Base-by-base conservation (phyloP, 805 yeast species). In the Metschnikowia similis region DNA sequence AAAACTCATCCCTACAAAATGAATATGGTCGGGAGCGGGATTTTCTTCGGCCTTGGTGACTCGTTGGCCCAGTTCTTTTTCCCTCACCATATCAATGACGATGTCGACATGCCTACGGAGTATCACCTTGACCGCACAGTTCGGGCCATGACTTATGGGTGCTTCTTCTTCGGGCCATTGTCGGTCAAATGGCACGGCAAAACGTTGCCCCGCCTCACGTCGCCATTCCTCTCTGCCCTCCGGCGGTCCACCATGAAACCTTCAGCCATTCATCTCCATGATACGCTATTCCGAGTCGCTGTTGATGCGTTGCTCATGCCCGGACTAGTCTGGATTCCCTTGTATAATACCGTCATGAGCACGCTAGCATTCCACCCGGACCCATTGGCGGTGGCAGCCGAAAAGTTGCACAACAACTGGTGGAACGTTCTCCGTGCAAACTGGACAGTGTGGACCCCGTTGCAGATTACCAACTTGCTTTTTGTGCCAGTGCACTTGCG, bases 21-120 rank as follows among this genome's bases (percentile, higher is more conserved):
- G 45, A 83, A 82, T 60, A 77, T 81, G 61, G 44, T 75, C 28
- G 70, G 80, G 46, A 80, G 85, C 1, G 85, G 85, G 27, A 32
- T 70, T 39, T 60, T 72, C 11, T 66, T 77, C 47, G 72, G 82
- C 4, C 49, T 56, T 16, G 77, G 79, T 5, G 80, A 75, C 52
- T 63, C 60, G 31, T 56, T 74, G 43, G 80, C 79, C 2, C 76
- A 74, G 54, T 57, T 57, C 27, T 59, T 68, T 17, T 67, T 72
- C 48, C 76, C 76, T 6, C 69, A 65, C 51, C 61, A 57, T 46
- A 44, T 48, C 35, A 56, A 58, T 46, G 64, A 54, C 38, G 63
- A 57, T 16, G 31, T 48, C 34, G 55, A 52, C 54, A 62, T 35
- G 38, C 56, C 42, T 49, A 49, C 64, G 1, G 57, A 54, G 4